phyloP scores from a whole-genome alignment of 768 basidiomycete genomes.

The Suillus clintonianus region DNA sequence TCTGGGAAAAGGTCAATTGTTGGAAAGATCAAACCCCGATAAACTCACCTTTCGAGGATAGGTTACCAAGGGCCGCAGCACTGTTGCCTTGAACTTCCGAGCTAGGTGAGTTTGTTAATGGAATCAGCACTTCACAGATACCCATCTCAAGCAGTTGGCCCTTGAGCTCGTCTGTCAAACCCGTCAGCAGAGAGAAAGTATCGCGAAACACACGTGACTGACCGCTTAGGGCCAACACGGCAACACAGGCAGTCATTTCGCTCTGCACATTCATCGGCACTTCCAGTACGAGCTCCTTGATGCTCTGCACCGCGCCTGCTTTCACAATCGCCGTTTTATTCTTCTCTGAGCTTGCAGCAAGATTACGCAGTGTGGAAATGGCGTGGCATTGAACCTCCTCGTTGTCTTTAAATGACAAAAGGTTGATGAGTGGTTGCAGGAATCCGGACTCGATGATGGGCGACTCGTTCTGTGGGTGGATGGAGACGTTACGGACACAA shows the following conservation, averaged over 20 bases:
- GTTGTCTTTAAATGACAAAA: slow-evolving; percentile 97
- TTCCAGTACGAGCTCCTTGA: slow-evolving; percentile 93
- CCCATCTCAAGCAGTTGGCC: slow-evolving; percentile 97
- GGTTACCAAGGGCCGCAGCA: slow-evolving; percentile 94
- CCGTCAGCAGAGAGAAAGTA: slow-evolving; percentile 6
- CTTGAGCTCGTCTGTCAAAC: slow-evolving; percentile 84
- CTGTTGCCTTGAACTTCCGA: slow-evolving; percentile 99
- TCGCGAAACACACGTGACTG: slow-evolving; percentile 26
- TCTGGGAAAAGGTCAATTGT: slow-evolving; percentile 43
- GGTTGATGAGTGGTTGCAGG: slow-evolving; percentile 91
- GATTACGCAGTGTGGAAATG: slow-evolving; percentile 93
- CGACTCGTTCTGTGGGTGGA: slow-evolving; percentile 97
- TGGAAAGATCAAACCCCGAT: neutral
- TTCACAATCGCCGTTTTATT: slow-evolving; percentile 98
- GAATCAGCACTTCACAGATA: slow-evolving; percentile 95
- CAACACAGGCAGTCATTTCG: slow-evolving; percentile 99
- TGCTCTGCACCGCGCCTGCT: slow-evolving; percentile 94
- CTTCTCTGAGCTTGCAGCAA: slow-evolving; percentile 96
- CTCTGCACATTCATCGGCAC: slow-evolving; percentile 97
- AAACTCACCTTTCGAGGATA: slow-evolving; percentile 88
- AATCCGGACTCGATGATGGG: slow-evolving; percentile 99
- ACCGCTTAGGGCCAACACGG: slow-evolving; percentile 95
- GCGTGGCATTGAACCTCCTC: slow-evolving; percentile 99
- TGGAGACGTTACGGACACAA: slow-evolving; percentile 98
- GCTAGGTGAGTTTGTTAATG: slow-evolving; percentile 92